These are phyloP conservation scores for Pseudocercospora musae DNA, from an alignment of 2,329 filamentous ascomycete species.

Conservation along the genomic window DNA sequence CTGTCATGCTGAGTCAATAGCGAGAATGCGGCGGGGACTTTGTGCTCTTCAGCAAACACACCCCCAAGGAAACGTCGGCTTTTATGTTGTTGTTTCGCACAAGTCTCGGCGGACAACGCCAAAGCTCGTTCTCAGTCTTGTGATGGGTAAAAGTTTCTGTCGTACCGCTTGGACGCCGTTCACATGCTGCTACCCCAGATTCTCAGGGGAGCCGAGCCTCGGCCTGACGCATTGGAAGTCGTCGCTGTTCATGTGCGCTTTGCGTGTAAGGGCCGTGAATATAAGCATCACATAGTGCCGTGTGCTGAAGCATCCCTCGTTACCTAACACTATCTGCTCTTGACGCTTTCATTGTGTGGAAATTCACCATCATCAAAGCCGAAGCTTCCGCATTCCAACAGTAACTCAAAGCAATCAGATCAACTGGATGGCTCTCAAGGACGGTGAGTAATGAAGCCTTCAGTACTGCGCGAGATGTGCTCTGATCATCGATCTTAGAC, in stretches of 20 bases:
- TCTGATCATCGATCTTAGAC: conserved; percentile 17
- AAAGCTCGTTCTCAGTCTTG: neutral
- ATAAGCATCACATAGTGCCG: conserved; percentile 16
- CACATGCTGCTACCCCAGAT: conserved; percentile 12
- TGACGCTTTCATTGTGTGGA: conserved; percentile 5
- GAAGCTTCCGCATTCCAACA: neutral
- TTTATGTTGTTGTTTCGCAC: conserved; percentile 4
- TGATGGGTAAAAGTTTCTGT: conserved; percentile 4
- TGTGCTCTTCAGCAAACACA: neutral
- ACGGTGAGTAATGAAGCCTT: conserved; percentile 51
- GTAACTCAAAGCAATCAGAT: neutral
- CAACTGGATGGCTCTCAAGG: conserved; percentile 65
- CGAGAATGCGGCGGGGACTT: neutral
- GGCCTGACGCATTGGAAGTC: conserved; percentile 4
- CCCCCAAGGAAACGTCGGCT: neutral
- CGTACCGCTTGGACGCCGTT: conserved; percentile 8
- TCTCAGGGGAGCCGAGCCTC: conserved; percentile 7
- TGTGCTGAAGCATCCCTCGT: neutral
- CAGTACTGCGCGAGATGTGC: neutral
- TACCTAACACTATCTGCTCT: neutral
- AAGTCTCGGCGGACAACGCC: neutral
- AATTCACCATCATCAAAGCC: neutral
- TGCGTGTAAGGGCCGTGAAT: neutral
- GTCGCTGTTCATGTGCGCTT: conserved; percentile 10
- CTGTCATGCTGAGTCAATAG: conserved; percentile 4